Conservation (phyloP, 345 rosid species). For the Salix brachista region DNA sequence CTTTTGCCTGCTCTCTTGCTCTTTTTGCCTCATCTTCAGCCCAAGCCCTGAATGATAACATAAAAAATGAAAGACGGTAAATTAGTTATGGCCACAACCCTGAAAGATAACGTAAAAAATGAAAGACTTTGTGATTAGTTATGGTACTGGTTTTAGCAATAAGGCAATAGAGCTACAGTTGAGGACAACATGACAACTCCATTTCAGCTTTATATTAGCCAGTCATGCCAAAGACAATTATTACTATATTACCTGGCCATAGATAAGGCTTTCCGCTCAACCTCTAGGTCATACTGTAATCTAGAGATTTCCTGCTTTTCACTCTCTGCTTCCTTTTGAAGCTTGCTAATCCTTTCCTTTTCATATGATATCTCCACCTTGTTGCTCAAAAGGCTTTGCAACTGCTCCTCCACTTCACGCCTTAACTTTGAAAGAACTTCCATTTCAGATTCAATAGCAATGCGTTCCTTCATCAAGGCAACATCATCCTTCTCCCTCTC, state of each 20-base stretch:
- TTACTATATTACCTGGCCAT: constrained; percentile 68
- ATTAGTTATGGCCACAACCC: background rate
- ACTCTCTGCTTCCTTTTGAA: constrained; percentile 57
- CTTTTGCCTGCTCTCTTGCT: constrained; percentile 74
- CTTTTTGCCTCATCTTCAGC: constrained; percentile 92
- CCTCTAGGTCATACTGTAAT: constrained; percentile 73
- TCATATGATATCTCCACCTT: constrained; percentile 76
- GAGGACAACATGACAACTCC: background rate
- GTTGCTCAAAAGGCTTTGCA: constrained; percentile 57
- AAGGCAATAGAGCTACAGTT: background rate
- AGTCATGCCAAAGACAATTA: background rate
- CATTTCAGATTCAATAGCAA: constrained; percentile 73
- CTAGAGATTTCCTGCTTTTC: constrained; percentile 68
- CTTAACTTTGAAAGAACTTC: constrained; percentile 64
- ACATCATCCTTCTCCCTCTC: constrained; percentile 67
- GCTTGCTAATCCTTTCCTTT: constrained; percentile 62
- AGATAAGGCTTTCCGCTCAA: constrained; percentile 77
- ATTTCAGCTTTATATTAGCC: background rate
- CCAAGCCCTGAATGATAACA: constrained; percentile 60
- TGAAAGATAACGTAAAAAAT: too few species aligned
- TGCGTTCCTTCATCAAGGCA: constrained; percentile 62
- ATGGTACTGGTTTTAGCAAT: background rate
- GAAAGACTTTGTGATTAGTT: background rate
- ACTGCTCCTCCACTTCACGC: constrained; percentile 68
- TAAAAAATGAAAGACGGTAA: background rate